phyloP scores from a whole-genome alignment of 2,329 filamentous ascomycete genomes.

The Colletotrichum tamarilloi region DNA sequence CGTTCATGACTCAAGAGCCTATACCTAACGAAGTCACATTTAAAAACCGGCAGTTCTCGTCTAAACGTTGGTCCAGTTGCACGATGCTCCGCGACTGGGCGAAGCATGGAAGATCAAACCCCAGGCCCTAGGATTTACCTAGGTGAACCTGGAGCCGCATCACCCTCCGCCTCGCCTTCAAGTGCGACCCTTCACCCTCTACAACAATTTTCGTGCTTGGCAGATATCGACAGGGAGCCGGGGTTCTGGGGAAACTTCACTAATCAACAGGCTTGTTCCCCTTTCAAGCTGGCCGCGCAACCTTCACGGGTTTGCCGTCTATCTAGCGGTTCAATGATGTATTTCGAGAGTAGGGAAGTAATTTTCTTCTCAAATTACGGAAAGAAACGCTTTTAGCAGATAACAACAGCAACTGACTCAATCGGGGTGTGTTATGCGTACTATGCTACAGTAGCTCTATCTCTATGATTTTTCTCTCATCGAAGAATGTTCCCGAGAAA shows the following conservation, averaged over 20 bases:
- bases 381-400: background rate
- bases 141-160: conserved; percentile 22
- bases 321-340: background rate
- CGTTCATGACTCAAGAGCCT: conserved; percentile 13
- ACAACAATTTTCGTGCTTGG: conserved; percentile 6
- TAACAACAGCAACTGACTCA: background rate
- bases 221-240: conserved; percentile 11
- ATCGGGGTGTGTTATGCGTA: background rate
- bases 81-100: conserved; percentile 5
- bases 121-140: conserved; percentile 23
- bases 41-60: conserved; percentile 4
- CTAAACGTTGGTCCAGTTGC: conserved; percentile 2
- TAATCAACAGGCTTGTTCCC: conserved; percentile 6
- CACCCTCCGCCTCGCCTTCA: conserved; percentile 3
- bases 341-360: background rate
- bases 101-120: conserved; percentile 31
- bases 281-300: background rate
- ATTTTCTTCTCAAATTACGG: background rate
- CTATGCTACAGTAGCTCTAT: background rate
- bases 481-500: background rate
- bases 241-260: conserved; percentile 3
- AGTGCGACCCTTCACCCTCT: conserved; percentile 4
- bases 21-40: conserved; percentile 8
- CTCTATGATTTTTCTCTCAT: background rate
- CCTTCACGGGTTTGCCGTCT: conserved; percentile 4